Evolutionary conservation across 805 yeast species (phyloP).

Genomic region (Clavispora asparagi): DNA sequence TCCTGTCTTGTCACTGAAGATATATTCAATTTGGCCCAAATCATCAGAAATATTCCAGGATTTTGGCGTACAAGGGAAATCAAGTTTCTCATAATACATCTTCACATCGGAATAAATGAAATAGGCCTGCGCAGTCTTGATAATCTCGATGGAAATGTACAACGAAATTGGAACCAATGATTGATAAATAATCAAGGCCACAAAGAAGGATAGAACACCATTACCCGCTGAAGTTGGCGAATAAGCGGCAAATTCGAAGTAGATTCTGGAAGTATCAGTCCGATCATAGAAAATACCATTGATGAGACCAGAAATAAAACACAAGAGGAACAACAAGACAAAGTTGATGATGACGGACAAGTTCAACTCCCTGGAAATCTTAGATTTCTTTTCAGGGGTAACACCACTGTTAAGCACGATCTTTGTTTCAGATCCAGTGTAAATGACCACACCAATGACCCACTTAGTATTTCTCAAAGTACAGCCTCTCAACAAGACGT

Average conservation of each 20-base stretch:
- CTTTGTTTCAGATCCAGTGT: constrained; percentile 72
- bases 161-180: constrained; percentile 79
- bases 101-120: constrained; percentile 72
- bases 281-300: constrained; percentile 60
- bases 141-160: constrained; percentile 76
- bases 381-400: constrained; percentile 69
- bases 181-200: constrained; percentile 70
- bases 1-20: constrained; percentile 82
- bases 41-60: constrained; percentile 86
- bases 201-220: constrained; percentile 70
- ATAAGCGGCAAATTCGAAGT: constrained; percentile 58
- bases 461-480: constrained; percentile 71
- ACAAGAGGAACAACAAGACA: constrained; percentile 52
- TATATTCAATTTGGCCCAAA: constrained; percentile 79
- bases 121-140: constrained; percentile 76
- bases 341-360: constrained; percentile 63
- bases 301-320: constrained; percentile 64
- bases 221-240: constrained; percentile 57
- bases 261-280: constrained; percentile 40
- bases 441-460: constrained; percentile 70
- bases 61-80: constrained; percentile 80
- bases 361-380: constrained; percentile 62
- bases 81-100: constrained; percentile 64
- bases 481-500: constrained; percentile 66
- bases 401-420: constrained; percentile 74